Evolutionary conservation across 257 asterid species (phyloP).

Genomic region (Paulownia fortunei): DNA sequence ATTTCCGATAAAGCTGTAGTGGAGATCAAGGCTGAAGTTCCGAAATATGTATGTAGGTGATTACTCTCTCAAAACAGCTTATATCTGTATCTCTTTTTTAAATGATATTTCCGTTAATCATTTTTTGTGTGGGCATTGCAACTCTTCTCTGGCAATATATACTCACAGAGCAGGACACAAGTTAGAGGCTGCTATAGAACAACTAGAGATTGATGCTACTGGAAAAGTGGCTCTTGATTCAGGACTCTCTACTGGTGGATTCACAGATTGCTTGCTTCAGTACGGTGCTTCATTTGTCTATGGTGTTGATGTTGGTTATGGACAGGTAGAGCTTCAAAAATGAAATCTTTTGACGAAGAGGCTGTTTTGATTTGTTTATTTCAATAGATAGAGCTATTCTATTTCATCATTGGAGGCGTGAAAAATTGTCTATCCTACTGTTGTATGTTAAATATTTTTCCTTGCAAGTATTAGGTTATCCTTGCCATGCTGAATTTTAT

Average conservation of each 20-base stretch:
- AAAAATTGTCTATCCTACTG: background rate
- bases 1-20: conserved; percentile 82
- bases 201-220: conserved; percentile 76
- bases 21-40: conserved; percentile 93
- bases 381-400: background rate
- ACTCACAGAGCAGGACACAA: conserved; percentile 88
- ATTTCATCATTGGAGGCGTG: conserved; percentile 1
- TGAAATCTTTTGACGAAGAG: background rate
- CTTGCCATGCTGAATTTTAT: background rate
- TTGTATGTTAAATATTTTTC: background rate
- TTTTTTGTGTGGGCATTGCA: conserved; percentile 7
- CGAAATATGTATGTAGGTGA: conserved; percentile 99
- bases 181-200: conserved; percentile 93
- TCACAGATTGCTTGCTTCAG: conserved; percentile 98
- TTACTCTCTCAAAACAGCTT: conserved; percentile 43
- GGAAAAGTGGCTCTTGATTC: conserved; percentile 98
- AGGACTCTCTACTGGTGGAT: conserved; percentile 99
- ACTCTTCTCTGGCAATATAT: conserved; percentile 22
- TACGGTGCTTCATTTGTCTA: conserved; percentile 92
- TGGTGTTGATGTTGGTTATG: conserved; percentile 99
- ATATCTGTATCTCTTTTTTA: background rate
- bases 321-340: conserved; percentile 62
- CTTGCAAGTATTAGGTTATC: background rate
- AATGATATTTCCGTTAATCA: background rate
- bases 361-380: background rate